These are phyloP conservation scores for Serendipita sp. DNA, from an alignment of 768 basidiomycete genomes.

Conservation along the genomic window DNA sequence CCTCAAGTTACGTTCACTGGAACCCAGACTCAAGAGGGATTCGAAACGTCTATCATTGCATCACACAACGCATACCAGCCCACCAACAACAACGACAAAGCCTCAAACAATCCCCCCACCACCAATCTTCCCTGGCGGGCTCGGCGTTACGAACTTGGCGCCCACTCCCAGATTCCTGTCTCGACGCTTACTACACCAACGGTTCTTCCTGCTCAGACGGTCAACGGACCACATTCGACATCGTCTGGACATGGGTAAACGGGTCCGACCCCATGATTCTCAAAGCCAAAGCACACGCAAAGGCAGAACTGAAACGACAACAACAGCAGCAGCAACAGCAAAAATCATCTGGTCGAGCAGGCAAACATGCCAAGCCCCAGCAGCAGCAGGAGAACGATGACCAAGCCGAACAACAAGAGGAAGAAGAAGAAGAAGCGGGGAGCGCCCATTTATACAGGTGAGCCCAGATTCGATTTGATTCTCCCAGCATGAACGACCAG, in stretches of 20 bases:
- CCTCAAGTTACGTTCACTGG: background rate
- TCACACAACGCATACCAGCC: background rate
- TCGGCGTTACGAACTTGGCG: background rate
- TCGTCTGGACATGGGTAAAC: slow-evolving; percentile 5
- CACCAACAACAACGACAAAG: background rate
- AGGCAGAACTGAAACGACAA: background rate
- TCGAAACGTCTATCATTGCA: background rate
- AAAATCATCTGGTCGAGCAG: no score
- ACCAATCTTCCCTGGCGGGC: background rate
- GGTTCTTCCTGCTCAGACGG: background rate
- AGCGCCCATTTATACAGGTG: background rate
- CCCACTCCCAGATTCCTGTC: background rate
- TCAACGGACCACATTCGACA: background rate
- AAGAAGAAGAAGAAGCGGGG: background rate
- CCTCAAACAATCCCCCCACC: background rate
- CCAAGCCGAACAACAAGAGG: background rate
- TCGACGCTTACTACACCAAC: background rate
- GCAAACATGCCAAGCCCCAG: no score
- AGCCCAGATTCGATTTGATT: no score
- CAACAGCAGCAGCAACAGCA: background rate
- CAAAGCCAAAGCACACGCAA: background rate
- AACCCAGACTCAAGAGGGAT: background rate
- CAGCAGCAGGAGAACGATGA: background rate
- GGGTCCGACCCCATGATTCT: background rate
- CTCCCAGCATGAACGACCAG: background rate